A percentile compares a stretch with the other conserved stretches of the same genome.
Conservation (phyloP, 768 basidiomycete species). For the Suillus sp. region DNA sequence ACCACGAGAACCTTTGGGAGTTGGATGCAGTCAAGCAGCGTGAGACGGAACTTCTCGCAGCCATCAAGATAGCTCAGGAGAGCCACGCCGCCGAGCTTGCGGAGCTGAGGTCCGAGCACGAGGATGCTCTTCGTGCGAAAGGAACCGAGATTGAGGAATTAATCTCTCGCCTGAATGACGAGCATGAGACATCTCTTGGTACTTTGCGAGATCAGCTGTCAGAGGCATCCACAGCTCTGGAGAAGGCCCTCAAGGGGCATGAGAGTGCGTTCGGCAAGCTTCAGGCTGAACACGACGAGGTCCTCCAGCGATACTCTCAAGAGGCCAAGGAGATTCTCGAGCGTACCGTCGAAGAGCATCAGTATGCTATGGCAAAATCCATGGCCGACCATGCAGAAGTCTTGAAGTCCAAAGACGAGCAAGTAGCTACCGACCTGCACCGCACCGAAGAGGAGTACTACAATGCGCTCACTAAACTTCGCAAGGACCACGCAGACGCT, state of each 20-base stretch:
- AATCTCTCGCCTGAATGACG: conserved; percentile 48
- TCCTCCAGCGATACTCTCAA: conserved; percentile 52
- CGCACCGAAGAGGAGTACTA: conserved; percentile 83
- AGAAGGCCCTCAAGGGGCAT: conserved; percentile 57
- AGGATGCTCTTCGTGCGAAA: conserved; percentile 44
- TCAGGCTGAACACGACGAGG: conserved; percentile 52
- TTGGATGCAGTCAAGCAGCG: conserved; percentile 59
- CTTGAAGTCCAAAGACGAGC: conserved; percentile 63
- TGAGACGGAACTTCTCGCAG: conserved; percentile 54
- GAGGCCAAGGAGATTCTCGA: conserved; percentile 56
- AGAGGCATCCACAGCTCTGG: conserved; percentile 42
- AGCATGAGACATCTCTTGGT: conserved; percentile 45
- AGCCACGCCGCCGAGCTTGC: conserved; percentile 53
- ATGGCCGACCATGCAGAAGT: conserved; percentile 54
- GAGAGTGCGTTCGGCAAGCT: conserved; percentile 62
- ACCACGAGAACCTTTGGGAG: conserved; percentile 50
- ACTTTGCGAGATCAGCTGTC: conserved; percentile 48
- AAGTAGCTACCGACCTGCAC: conserved; percentile 56
- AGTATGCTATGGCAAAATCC: conserved; percentile 48
- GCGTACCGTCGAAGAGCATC: conserved; percentile 55
- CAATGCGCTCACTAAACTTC: conserved; percentile 75
- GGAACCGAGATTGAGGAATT: conserved; percentile 44
- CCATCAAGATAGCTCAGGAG: conserved; percentile 51
- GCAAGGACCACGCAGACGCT: conserved; percentile 67
- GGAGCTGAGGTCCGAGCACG: conserved; percentile 46